Evolutionary conservation across 2,329 filamentous ascomycete species (phyloP).

Genomic region (Calonectria hawksworthii): DNA sequence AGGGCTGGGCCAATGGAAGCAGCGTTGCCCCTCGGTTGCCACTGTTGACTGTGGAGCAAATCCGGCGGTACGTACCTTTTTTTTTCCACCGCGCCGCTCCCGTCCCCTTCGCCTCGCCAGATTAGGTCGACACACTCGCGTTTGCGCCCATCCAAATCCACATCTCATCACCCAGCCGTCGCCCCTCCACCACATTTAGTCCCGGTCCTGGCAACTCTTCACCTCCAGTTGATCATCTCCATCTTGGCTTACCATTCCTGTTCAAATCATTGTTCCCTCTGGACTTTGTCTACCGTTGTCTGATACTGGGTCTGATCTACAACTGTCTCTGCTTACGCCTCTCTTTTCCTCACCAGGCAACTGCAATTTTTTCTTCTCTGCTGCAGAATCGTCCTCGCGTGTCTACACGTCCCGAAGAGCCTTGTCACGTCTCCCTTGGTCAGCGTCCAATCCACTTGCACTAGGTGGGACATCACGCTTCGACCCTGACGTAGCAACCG

Average conservation of each 20-base stretch:
- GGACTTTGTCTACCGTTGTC: neutral
- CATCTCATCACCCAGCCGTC: slow-evolving; percentile 37
- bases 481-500: slow-evolving; percentile 50
- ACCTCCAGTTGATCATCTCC: slow-evolving; percentile 34
- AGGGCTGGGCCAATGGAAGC: slow-evolving; percentile 57
- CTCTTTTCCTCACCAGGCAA: slow-evolving; percentile 18
- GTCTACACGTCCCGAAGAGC: slow-evolving; percentile 38
- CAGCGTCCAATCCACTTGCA: slow-evolving; percentile 43
- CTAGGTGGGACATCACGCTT: slow-evolving; percentile 47
- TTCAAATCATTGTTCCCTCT: slow-evolving; percentile 31
- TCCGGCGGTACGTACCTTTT: slow-evolving; percentile 38
- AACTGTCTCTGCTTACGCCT: slow-evolving; percentile 23
- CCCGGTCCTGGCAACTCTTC: slow-evolving; percentile 35
- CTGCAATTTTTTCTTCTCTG: slow-evolving; percentile 8
- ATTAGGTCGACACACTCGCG: slow-evolving; percentile 37
- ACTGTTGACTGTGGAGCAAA: slow-evolving; percentile 60
- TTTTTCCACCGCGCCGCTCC: slow-evolving; percentile 30
- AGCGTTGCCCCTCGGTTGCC: slow-evolving; percentile 71
- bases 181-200: slow-evolving; percentile 41
- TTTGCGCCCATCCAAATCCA: slow-evolving; percentile 37
- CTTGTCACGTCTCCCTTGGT: slow-evolving; percentile 36
- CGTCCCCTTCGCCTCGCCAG: slow-evolving; percentile 33
- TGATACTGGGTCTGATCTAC: neutral
- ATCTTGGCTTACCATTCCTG: slow-evolving; percentile 33
- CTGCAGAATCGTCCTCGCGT: slow-evolving; percentile 31